Conservation (phyloP, 305 asterid species). For the Coffea humblotiana region DNA sequence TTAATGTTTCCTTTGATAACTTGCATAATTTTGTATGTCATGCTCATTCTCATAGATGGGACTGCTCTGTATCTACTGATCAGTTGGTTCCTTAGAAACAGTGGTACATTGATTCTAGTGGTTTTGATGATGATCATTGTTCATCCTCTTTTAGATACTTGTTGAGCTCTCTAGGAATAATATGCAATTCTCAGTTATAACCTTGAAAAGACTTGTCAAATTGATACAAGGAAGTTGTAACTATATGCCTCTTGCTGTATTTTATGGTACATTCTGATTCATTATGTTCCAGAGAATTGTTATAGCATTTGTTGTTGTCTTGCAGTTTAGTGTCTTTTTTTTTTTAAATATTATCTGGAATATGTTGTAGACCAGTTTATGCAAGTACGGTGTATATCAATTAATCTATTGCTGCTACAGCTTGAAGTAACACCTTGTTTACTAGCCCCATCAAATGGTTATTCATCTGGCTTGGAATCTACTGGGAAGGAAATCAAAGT, state of each 20-base stretch:
- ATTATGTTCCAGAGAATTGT: neutral
- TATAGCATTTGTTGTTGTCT: neutral
- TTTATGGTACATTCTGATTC: neutral
- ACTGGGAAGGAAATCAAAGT: slow-evolving; percentile 32
- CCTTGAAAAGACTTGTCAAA: neutral
- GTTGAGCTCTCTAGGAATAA: neutral
- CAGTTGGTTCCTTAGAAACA: neutral
- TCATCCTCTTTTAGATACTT: neutral
- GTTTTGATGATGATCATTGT: neutral
- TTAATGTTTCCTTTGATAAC: neutral
- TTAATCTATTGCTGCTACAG: slow-evolving; percentile 41
- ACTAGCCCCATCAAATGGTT: slow-evolving; percentile 58
- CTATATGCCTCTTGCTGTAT: neutral
- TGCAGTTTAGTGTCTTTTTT: neutral
- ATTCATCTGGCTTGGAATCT: slow-evolving; percentile 34
- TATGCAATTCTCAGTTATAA: neutral
- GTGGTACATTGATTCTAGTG: neutral
- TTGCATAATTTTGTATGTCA: neutral
- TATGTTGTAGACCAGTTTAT: neutral
- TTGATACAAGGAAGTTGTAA: neutral
- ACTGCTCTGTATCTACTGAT: neutral
- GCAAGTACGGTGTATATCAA: neutral
- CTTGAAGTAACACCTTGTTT: slow-evolving; percentile 75
- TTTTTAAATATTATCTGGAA: too few relatives aligned
- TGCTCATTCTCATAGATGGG: neutral